phyloP scores from a whole-genome alignment of 768 basidiomycete species.

The Lactarius hatsudake region DNA sequence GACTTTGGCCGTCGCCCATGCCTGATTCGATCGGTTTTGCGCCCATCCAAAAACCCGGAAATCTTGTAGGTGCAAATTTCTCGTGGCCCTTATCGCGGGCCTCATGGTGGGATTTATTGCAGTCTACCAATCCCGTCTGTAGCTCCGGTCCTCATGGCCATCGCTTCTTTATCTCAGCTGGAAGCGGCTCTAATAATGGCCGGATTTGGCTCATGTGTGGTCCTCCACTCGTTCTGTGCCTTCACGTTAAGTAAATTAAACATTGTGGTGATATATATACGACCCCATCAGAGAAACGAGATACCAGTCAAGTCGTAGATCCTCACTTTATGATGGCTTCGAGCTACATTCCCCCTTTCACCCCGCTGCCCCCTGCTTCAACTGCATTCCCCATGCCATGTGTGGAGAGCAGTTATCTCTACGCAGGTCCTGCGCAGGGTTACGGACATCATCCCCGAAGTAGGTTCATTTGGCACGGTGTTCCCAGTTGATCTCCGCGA shows the following conservation, averaged over 20 bases:
- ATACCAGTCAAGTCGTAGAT: not conserved
- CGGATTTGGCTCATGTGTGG: not conserved
- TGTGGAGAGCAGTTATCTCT: not conserved
- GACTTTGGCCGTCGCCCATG: not conserved
- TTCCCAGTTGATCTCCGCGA: no score
- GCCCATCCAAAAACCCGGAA: not conserved
- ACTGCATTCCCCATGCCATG: not conserved
- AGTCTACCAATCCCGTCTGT: not conserved
- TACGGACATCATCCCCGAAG: not conserved
- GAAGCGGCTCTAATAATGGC: not conserved
- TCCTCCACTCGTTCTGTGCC: not conserved
- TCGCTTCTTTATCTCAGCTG: not conserved
- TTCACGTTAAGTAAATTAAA: not conserved
- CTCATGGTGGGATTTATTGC: not conserved
- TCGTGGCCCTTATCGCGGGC: not conserved
- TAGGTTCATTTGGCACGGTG: not conserved
- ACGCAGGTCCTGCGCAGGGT: not conserved
- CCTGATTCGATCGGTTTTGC: not conserved
- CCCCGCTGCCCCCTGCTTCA: not conserved
- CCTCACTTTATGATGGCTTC: not conserved
- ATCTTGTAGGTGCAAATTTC: not conserved
- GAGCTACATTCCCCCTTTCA: not conserved
- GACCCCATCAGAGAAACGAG: not conserved
- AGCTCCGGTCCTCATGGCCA: not conserved
- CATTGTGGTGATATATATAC: not conserved